Evolutionary conservation across 2,329 filamentous ascomycete genomes (phyloP).

Genomic region (Pestalotiopsis sp.): DNA sequence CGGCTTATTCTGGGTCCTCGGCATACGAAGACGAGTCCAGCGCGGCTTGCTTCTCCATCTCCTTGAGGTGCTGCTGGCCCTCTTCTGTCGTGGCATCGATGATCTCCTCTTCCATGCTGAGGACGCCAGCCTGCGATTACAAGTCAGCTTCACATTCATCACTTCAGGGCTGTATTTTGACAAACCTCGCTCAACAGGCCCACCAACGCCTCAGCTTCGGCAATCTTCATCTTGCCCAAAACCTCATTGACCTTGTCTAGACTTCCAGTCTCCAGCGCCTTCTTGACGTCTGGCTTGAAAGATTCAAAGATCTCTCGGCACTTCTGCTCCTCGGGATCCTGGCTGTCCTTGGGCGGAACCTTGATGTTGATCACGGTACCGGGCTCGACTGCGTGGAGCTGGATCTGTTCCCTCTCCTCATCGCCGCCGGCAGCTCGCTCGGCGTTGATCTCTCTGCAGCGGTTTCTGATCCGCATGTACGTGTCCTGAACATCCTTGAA

Average conservation of each 20-base stretch:
- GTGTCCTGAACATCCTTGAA: slow-evolving; percentile 90
- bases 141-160: slow-evolving; percentile 21
- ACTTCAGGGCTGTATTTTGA: slow-evolving; percentile 37
- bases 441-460: slow-evolving; percentile 71
- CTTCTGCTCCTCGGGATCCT: slow-evolving; percentile 64
- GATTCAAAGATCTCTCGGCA: slow-evolving; percentile 78
- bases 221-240: slow-evolving; percentile 83
- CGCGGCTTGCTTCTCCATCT: slow-evolving; percentile 65
- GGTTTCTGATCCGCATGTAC: slow-evolving; percentile 77
- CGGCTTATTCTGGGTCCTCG: slow-evolving; percentile 44
- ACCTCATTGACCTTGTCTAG: slow-evolving; percentile 89
- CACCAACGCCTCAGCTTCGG: slow-evolving; percentile 84
- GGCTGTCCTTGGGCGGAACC: slow-evolving; percentile 71
- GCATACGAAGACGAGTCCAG: slow-evolving; percentile 32
- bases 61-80: slow-evolving; percentile 75
- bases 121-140: slow-evolving; percentile 69
- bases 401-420: slow-evolving; percentile 88
- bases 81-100: slow-evolving; percentile 94
- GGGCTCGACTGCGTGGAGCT: slow-evolving; percentile 93
- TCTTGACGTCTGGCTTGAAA: slow-evolving; percentile 80
- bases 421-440: slow-evolving; percentile 53
- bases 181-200: slow-evolving; percentile 73
- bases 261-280: slow-evolving; percentile 84
- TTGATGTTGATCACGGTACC: slow-evolving; percentile 88
- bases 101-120: slow-evolving; percentile 89